Conservation (phyloP, 2,329 filamentous ascomycete species). For the Anthostomella pinea region DNA sequence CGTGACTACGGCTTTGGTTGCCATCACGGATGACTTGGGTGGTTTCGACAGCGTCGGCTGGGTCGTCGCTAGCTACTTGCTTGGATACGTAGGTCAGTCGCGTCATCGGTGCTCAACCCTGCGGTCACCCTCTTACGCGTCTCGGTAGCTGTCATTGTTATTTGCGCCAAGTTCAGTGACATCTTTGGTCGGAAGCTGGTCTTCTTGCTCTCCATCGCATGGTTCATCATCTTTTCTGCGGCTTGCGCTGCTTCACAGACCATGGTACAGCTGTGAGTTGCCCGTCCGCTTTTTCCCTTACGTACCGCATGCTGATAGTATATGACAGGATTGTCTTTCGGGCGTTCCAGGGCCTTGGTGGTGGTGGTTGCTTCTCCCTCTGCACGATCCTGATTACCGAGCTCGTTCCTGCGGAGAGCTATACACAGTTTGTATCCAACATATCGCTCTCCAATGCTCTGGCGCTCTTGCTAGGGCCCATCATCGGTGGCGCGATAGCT, state of each 20-base stretch:
- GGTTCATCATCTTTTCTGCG: slow-evolving; percentile 62
- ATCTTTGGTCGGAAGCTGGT: slow-evolving; percentile 64
- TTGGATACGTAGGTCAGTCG: slow-evolving; percentile 10
- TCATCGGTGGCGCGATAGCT: slow-evolving; percentile 22
- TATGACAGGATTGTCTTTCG: slow-evolving; percentile 12
- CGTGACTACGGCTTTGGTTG: slow-evolving; percentile 10
- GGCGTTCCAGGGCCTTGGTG: slow-evolving; percentile 15
- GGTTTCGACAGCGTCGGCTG: slow-evolving; percentile 9
- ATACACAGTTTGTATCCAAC: slow-evolving; percentile 9
- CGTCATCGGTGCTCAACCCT: not conserved
- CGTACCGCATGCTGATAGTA: not conserved
- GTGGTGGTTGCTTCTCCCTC: slow-evolving; percentile 17
- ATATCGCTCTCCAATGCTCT: slow-evolving; percentile 13
- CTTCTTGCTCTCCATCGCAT: slow-evolving; percentile 56
- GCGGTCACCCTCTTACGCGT: not conserved
- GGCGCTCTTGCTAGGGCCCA: slow-evolving; percentile 17
- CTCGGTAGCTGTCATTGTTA: slow-evolving; percentile 17
- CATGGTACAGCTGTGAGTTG: slow-evolving; percentile 60
- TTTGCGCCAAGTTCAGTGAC: slow-evolving; percentile 69
- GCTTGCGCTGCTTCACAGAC: slow-evolving; percentile 64
- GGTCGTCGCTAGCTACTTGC: slow-evolving; percentile 12
- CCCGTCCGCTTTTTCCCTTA: not conserved
- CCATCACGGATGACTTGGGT: slow-evolving; percentile 11
- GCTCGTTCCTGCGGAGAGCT: slow-evolving; percentile 17
- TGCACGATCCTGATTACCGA: slow-evolving; percentile 16